phyloP scores from a whole-genome alignment of 768 basidiomycete species.

The Calocybe cyanea region DNA sequence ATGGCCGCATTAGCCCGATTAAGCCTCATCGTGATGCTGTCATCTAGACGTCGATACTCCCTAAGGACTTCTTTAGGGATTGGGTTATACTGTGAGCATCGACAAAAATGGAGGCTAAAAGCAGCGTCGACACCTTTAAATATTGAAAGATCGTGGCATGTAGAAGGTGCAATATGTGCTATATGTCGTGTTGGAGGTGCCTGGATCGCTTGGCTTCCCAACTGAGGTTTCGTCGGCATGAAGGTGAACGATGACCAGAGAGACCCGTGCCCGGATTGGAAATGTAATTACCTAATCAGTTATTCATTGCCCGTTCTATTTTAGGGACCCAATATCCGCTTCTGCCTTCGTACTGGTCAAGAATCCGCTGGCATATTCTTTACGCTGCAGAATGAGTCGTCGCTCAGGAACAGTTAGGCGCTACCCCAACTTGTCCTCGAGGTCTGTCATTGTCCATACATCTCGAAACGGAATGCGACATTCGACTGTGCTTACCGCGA shows the following conservation, averaged over 20 bases:
- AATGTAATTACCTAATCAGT: not conserved
- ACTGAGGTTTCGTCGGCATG: slow-evolving; percentile 39
- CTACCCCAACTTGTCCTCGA: too few species aligned
- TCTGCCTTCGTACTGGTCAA: too few species aligned
- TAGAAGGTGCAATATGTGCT: slow-evolving; percentile 69
- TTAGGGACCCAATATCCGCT: too few species aligned
- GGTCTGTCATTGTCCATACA: too few species aligned
- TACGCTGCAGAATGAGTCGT: too few species aligned
- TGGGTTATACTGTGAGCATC: slow-evolving; percentile 5
- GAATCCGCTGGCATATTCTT: too few species aligned
- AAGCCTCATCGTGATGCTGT: slow-evolving; percentile 73
- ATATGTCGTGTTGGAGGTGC: slow-evolving; percentile 57
- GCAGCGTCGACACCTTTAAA: slow-evolving; percentile 59
- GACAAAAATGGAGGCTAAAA: not conserved
- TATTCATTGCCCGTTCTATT: not conserved
- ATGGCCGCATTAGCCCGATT: slow-evolving; percentile 76
- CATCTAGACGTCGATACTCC: slow-evolving; percentile 80
- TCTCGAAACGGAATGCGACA: too few species aligned
- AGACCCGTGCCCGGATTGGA: not conserved
- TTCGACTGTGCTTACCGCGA: too few species aligned
- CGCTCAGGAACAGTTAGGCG: too few species aligned
- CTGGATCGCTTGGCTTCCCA: slow-evolving; percentile 71
- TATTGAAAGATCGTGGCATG: slow-evolving; percentile 69
- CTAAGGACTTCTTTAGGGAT: slow-evolving; percentile 60
- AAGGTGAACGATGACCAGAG: not conserved